Base-by-base conservation (phyloP, 177 flowering plant species). In the Vitis hybrid region DNA sequence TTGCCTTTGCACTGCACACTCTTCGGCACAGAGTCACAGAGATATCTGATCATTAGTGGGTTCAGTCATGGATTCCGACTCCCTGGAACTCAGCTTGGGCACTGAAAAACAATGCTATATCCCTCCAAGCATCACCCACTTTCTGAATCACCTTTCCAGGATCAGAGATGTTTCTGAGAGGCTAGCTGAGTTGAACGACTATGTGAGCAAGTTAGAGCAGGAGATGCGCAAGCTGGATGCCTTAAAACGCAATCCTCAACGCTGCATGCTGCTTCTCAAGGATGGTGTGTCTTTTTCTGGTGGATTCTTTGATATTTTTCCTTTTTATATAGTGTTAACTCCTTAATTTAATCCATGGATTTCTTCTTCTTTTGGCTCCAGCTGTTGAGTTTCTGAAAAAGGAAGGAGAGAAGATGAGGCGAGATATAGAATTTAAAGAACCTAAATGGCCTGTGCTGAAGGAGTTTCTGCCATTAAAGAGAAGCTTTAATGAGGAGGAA, bases 191-290 rank as follows among this genome's bases (percentile, higher is more conserved):
- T 6, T 72, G 61, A 60, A 45, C 67, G 70, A 66, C 3, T 60
- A 51, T 53, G 29, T 72, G 6, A 48, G 7, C 2, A 31, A 45
- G n/a, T 9, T 34, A 12, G 56, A 66, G 58, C 69, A 60, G 61
- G 75, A 72, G 48, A 13, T 72, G 45, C 7, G n/a, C 1, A 34
- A 13, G 39, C 8, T 67, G 34, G 45, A 52, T 11, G 10, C 5
- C 10, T 31, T 53, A 11, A 66, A 72, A 22, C 9, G 19, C 6
- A 22, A 72, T 8, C 61, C 66, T 7, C 70, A 66, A 13, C 70
- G 61, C 14, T 59, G 75, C 61, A 20, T 7, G 52, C n/a, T 72
- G 51, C 22, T 59, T 3, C n/a, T 72, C 2, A n/a, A 59, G 48
- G 66, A 72, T 3, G 70, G 70, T 10, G 14, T 10, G 54, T 51